phyloP scores from a whole-genome alignment of 139 green algal genomes.

The Pseudopediastrum boryanum region DNA sequence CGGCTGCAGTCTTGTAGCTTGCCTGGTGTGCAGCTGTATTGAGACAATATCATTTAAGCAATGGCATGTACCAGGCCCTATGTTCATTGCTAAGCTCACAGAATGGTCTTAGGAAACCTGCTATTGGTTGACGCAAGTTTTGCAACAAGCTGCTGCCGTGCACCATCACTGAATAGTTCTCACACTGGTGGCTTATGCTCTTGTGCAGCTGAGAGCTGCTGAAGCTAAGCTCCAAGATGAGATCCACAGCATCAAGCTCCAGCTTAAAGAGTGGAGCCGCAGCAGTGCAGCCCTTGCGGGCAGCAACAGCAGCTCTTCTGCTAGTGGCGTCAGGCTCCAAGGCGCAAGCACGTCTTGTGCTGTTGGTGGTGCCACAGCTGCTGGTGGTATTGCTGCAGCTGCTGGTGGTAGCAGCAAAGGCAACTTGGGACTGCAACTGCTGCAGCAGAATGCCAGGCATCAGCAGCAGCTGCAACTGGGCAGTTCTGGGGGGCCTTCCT shows the following conservation, averaged over 20 bases:
- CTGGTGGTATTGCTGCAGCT: neutral
- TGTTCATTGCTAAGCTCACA: too few relatives aligned
- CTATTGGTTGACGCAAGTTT: neutral
- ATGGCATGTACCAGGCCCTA: neutral
- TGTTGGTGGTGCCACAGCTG: neutral
- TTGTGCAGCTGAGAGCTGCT: neutral
- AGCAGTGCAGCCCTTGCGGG: neutral
- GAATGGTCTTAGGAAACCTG: neutral
- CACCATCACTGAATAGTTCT: neutral
- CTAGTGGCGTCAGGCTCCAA: too few relatives aligned
- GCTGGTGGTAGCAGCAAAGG: neutral
- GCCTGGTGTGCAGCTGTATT: neutral
- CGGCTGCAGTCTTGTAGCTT: neutral
- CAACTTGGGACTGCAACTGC: slow-evolving; percentile 2
- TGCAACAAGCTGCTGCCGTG: neutral
- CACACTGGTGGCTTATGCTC: neutral
- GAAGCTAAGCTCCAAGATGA: neutral
- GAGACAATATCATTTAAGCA: neutral
- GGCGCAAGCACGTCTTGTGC: neutral
- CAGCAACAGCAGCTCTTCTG: too few relatives aligned
- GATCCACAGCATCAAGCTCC: neutral
- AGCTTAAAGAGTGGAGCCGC: slow-evolving; percentile 5
- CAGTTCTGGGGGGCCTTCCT: too few relatives aligned
- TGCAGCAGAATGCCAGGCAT: neutral
- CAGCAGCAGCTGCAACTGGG: neutral